phyloP scores from a whole-genome alignment of 768 basidiomycete genomes.

The Fistulinella prunicolor region DNA sequence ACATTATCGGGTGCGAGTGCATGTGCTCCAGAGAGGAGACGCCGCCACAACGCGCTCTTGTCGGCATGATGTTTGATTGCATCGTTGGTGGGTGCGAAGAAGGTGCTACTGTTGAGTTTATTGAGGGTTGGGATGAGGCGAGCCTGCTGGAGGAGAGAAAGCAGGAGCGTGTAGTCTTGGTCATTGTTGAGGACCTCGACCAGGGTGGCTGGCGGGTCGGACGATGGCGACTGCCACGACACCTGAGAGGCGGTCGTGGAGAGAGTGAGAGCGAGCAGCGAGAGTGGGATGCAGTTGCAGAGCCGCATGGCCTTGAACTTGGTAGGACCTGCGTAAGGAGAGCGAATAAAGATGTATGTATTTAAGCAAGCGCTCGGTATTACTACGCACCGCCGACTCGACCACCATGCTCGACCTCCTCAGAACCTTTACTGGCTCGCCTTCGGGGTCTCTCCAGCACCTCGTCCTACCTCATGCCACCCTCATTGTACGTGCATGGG shows the following conservation, averaged over 20 bases:
- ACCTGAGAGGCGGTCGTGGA: conserved; percentile 22
- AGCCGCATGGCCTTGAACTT: conserved; percentile 30
- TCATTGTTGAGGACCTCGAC: conserved; percentile 76
- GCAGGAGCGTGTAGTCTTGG: conserved; percentile 71
- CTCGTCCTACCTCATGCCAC: conserved; percentile 53
- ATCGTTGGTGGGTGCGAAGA: conserved; percentile 96
- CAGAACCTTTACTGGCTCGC: conserved; percentile 47
- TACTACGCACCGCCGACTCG: too few relatives aligned
- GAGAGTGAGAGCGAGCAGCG: conserved; percentile 28
- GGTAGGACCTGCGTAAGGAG: conserved; percentile 2
- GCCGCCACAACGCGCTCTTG: conserved; percentile 32
- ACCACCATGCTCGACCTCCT: conserved; percentile 48
- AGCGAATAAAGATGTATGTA: background rate
- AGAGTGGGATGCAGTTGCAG: conserved; percentile 33
- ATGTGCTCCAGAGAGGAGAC: conserved; percentile 29
- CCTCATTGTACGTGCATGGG: conserved; percentile 51
- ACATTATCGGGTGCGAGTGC: conserved; percentile 66
- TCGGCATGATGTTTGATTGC: conserved; percentile 60
- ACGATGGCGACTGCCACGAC: conserved; percentile 24
- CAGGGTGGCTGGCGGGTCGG: conserved; percentile 66
- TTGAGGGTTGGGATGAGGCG: conserved; percentile 92
- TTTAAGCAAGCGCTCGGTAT: conserved; percentile 12
- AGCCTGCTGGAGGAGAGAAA: conserved; percentile 76
- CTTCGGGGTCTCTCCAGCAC: conserved; percentile 52
- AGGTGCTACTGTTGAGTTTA: conserved; percentile 72